Base-by-base conservation (phyloP, 75 land plant species). In the Ceratopteris richardii region DNA sequence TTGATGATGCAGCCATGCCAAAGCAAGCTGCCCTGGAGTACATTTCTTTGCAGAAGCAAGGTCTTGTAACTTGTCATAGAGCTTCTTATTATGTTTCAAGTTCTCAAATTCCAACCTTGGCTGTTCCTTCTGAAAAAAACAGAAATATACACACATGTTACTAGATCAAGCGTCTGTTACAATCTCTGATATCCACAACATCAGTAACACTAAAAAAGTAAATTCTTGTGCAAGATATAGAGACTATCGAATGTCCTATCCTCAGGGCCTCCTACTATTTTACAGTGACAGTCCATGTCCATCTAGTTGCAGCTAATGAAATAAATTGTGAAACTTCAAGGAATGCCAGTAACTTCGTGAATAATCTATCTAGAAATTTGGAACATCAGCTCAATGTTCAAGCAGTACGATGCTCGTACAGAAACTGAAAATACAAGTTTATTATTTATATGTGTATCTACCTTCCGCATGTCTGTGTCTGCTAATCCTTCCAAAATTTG, bases 1-100 rank as follows among this genome's bases (percentile, higher is more conserved):
- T 78, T 24, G 81, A 54, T 43, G 44, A 40, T 75, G 68, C 39
- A 82, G 58, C 85, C 84, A 82, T 18, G 85, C 79, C 54, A 80
- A 51, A 31, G 85, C 75, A n/a, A 82, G 74, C 66, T 82, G 85
- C 2, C 79, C 73, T 17, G 85, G 66, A 0, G 76, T 69, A 50
- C 85, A 80, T n/a, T 65, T 65, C 29, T 80, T 70, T 51, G 30
- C 70, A 21, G 53, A 36, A 39, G 72, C 71, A 51, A 80, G 61
- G 37, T 53, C 57, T 24, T 52, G 42, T 13, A 82, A 6, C 0
- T 54, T 68, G 18, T 75, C 79, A 60, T 33, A 80, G 10, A 75
- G 44, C 23, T 0, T 31, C 46, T 65, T 66, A 48, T 82, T 80
- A 0, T 71, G 54, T 54, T 80, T 69, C 56, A 82, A 44, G 51